Evolutionary conservation across 1,284 basidiomycete species (phyloP), one percentile per base, ranked within the genome.

Genomic region (Ustilago nuda): DNA sequence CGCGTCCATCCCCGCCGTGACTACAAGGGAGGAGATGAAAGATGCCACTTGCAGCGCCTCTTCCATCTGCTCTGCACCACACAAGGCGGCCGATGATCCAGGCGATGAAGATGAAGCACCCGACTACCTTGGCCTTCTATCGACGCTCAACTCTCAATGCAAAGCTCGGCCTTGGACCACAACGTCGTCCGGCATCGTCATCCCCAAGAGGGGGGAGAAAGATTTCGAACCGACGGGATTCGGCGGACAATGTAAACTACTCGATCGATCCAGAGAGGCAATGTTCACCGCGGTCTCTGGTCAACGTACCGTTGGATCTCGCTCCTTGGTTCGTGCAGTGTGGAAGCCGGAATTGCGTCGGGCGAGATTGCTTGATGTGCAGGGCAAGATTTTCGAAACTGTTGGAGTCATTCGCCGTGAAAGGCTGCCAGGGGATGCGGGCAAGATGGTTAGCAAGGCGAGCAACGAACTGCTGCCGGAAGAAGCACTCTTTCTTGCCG

Each of bases 401-500:
- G 73, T 84, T 11, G 84, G 84, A 9, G 62, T 81, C 7, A 81
- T 80, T 5, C 36, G 65, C 3, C 12, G 70, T 33, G 53, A 62
- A 12, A 35, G 43, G 15, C 13, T 19, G 15, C 61, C 60, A 8
- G 17, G 27, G 3, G 15, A 35, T 5, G 50, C 58, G 1, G 63
- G 56, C 12, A 73, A 72, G 30, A 53, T 35, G 27, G 39, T 56
- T 9, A 71, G 69, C 13, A 67, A 52, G 17, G 69, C 58, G 1
- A 36, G 51, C 17, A 80, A 86, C n/a, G 94, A 97, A 81, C 88
- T 99, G 0, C 88, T 98, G 2, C 96, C 96, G 0, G 96, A 99
- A 87, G 96, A 98, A 87, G 91, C 94, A 0, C 89, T 98, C 8
- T 98, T 97, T 87, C 89, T 98, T 35, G 89, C 95, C 52, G 96